These are phyloP conservation scores for Candida ulmi DNA, from an alignment of 805 yeast species.

Conservation along the genomic window DNA sequence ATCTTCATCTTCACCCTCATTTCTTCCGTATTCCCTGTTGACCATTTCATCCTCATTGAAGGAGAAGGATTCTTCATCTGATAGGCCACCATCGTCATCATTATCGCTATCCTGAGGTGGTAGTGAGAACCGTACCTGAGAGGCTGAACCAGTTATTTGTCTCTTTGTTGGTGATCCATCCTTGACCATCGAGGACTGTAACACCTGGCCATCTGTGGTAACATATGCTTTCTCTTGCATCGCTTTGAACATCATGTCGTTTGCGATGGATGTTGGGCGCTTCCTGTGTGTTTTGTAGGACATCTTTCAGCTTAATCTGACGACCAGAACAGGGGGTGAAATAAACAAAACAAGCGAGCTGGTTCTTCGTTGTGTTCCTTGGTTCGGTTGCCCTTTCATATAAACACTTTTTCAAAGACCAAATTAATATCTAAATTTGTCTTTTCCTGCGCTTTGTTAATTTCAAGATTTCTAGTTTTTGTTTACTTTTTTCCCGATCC, in stretches of 20 bases:
- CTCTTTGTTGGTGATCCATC: constrained; percentile 23
- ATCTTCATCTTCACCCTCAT: constrained; percentile 12
- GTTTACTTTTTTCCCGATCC: constrained; percentile 7
- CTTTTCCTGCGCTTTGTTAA: no score
- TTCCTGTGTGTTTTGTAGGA: constrained; percentile 18
- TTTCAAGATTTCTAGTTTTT: neutral
- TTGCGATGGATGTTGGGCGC: constrained; percentile 24
- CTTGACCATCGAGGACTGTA: constrained; percentile 24
- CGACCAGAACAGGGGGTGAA: no score
- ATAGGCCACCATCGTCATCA: no score
- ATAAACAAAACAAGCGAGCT: no score
- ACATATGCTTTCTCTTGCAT: constrained; percentile 16
- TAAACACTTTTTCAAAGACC: no score
- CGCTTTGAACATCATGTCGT: constrained; percentile 10
- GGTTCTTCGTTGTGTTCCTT: no score
- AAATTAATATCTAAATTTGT: neutral
- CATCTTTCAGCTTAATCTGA: constrained; percentile 6
- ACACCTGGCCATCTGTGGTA: constrained; percentile 21
- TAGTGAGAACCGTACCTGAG: constrained; percentile 24
- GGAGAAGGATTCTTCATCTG: neutral
- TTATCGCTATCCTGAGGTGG: constrained; percentile 3
- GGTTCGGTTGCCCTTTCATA: no score
- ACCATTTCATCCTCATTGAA: constrained; percentile 1
- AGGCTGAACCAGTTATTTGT: constrained; percentile 20
- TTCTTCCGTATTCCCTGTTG: constrained; percentile 4